These are phyloP conservation scores for Haematococcus sp. DNA, from an alignment of 139 green algal genomes.

Conservation along the genomic window DNA sequence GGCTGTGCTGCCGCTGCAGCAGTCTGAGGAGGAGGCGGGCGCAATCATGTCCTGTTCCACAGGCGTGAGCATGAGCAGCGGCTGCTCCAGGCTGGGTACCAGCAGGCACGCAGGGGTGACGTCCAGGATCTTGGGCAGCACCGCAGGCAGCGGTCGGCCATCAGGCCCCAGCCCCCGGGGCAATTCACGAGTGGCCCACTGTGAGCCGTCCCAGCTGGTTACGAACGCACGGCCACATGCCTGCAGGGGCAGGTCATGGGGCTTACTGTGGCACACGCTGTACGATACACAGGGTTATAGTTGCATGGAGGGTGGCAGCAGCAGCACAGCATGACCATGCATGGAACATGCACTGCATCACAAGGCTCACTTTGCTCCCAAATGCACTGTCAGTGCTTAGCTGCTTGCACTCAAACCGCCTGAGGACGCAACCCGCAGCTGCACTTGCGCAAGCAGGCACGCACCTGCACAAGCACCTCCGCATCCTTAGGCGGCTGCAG, in stretches of 20 bases:
- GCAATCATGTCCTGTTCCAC: not conserved
- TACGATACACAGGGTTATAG: not conserved
- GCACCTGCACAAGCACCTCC: conserved; percentile 3
- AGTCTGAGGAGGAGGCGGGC: too few species aligned
- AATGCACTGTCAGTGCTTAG: not conserved
- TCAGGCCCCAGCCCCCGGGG: not conserved
- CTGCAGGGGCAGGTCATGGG: not conserved
- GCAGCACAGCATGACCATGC: too few species aligned
- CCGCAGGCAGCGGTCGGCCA: not conserved
- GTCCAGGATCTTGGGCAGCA: conserved; percentile 9
- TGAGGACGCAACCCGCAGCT: not conserved
- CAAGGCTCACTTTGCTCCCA: not conserved
- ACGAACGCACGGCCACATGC: conserved; percentile 5
- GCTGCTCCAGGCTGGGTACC: not conserved
- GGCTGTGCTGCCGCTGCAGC: too few species aligned
- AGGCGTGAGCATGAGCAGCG: not conserved
- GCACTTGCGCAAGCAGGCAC: not conserved
- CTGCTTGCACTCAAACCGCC: too few species aligned
- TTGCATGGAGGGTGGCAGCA: too few species aligned
- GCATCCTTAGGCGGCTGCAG: conserved; percentile 1
- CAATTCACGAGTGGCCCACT: conserved; percentile 1
- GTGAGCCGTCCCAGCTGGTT: not conserved
- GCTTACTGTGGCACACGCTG: not conserved
- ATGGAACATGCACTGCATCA: too few species aligned
- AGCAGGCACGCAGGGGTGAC: not conserved